Evolutionary conservation across 305 asterid genomes (phyloP), one percentile per base, ranked within the genome.

Genomic region (Euphrasia arctica): DNA sequence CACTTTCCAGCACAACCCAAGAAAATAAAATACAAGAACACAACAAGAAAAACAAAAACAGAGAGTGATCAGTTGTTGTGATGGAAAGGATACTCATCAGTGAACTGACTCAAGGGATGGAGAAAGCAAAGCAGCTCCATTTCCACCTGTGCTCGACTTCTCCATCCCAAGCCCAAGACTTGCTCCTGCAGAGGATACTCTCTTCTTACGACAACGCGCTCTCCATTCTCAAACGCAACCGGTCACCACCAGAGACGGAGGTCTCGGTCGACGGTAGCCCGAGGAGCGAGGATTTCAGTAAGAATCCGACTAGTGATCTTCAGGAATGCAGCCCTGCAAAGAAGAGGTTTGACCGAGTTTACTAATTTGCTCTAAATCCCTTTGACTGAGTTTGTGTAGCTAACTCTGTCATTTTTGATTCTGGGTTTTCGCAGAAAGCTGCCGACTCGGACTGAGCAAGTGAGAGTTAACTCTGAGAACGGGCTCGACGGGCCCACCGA

Each of bases 401-500:
- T 51, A 51, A 14, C 27, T 14, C 56, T 5, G 10, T 51, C 34
- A n/a, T 18, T 18, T 18, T 18, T 18, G 22, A 18, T 18, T 0
- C 22, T 15, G 69, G 55, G 67, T 45, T n/a, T 70, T 58, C 57
- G 70, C 89, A 88, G 96, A 61, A 85, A 85, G 77, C 22, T 72
- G 80, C 86, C 88, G 0, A 82, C 84, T 31, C 80, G 94, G 94
- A 82, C 85, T 9, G 82, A 79, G 68, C 88, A 80, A 72, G 85
- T 82, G 58, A 82, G 70, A 70, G 79, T 72, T 29, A 67, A 69
- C 74, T 63, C 86, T 4, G 85, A 82, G 12, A 80, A 66, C 58
- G 91, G 87, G 34, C 74, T 88, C 10, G 94, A 88, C 70, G 89
- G 89, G 28, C 94, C 94, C 11, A 69, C 74, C 6, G 89, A 88